Conservation (phyloP, 768 basidiomycete species). For the Pulveroboletus sp. region DNA sequence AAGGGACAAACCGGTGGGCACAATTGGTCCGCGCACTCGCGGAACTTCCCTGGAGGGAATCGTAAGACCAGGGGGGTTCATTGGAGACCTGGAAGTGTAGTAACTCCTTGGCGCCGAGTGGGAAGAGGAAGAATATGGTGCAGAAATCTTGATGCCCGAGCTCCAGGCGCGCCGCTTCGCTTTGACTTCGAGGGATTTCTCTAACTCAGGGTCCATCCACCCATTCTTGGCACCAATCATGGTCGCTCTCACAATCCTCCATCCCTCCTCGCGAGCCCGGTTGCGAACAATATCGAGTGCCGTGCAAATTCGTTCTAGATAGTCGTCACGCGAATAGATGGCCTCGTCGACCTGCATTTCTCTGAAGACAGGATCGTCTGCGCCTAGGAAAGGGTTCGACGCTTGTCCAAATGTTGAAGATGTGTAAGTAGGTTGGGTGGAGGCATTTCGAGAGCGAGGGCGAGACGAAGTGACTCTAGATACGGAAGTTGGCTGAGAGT, state of each 20-base stretch:
- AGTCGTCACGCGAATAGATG: constrained; percentile 13
- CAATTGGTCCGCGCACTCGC: constrained; percentile 18
- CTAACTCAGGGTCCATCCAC: constrained; percentile 27
- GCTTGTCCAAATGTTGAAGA: neutral
- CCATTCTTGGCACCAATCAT: constrained; percentile 18
- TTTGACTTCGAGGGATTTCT: constrained; percentile 50
- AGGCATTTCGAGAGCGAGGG: constrained; percentile 24
- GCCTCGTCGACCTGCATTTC: constrained; percentile 10
- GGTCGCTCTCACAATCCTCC: constrained; percentile 35
- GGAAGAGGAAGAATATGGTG: constrained; percentile 17
- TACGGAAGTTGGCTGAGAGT: constrained; percentile 10
- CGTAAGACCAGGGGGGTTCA: constrained; percentile 22
- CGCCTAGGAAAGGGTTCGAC: constrained; percentile 1
- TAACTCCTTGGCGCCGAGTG: constrained; percentile 1
- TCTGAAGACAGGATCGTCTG: neutral
- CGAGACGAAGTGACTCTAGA: constrained; percentile 24
- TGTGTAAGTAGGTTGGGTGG: constrained; percentile 1
- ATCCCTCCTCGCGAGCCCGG: constrained; percentile 40
- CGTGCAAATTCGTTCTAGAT: constrained; percentile 38
- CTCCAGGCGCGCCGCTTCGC: constrained; percentile 68
- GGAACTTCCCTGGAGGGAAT: neutral
- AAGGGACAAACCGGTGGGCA: constrained; percentile 42
- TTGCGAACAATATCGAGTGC: constrained; percentile 42
- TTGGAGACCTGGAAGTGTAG: neutral
- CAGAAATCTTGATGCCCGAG: constrained; percentile 44